Base-by-base conservation (phyloP, 2,329 filamentous ascomycete genomes). In the Ophiocordyceps camponoti-leonardi region DNA sequence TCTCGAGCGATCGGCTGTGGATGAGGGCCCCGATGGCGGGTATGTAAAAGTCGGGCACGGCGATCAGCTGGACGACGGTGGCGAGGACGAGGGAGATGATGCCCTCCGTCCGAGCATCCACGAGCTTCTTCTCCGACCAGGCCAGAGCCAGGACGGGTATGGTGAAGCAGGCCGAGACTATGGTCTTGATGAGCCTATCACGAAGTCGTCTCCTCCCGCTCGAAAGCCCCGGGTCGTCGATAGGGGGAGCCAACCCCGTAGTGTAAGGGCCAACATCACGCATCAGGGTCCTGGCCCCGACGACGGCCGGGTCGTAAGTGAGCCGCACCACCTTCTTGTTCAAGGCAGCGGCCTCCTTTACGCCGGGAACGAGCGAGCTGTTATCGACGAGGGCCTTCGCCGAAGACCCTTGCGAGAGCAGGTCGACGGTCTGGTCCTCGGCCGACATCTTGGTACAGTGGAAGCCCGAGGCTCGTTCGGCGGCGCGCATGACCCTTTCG, bases 41-140 rank as follows among this genome's bases (percentile, higher is more conserved):
- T 1, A 61, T 59, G 45, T 75, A 72, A 49, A 77, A 75, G 18
- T 71, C 62, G 1, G 59, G 59, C 16, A 67, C 58, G 0, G 68
- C 66, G n/a, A 72, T 63, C 10, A 61, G 48, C 54, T 77, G 73
- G 1, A 77, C 69, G 1, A 68, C 31, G 0, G 70, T 71, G 1
- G 68, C 73, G 3, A 77, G 57, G 0, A 58, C 60, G 1, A 77
- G 48, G 0, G 64, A 67, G 1, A 63, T 48, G 2, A 53, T 49
- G 0, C 54, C 53, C 23, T 52, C 47, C 0, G 52, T 57, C 16
- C 50, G 53, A 3, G 51, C 45, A 13, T 51, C 44, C 0, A 59
- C 53, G 0, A 56, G 45, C 0, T 44, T 20, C 6, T 60, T 23
- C 6, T 59, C 46, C 0, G 54, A 52, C 61, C 61, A 63, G 0